Base-by-base conservation (phyloP, 352 stramenopile species). In the Elongisporangium anandrum region DNA sequence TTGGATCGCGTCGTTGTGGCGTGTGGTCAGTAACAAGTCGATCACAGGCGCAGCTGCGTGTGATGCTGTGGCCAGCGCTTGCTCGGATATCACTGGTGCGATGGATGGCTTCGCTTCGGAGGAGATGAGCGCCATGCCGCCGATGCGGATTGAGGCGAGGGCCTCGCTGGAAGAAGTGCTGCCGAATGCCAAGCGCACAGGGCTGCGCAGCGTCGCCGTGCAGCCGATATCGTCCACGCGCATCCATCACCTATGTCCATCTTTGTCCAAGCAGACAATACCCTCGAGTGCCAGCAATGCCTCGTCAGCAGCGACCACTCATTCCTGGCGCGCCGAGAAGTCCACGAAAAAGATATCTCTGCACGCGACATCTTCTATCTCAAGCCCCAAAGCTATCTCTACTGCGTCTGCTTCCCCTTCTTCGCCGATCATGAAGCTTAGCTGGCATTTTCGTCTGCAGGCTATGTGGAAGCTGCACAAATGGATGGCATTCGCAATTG, bases 161-260 rank as follows among this genome's bases (percentile, higher is more conserved):
- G 13, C 13, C 29, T 41, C 9, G 29, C 5, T 15, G 29, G 29
- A 41, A 2, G 29, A 41, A 8, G 29, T 8, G 29, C 4, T 8
- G 13, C 29, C 29, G 29, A 41, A 1, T 12, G n/a, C 22, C 21
- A 63, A 63, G n/a, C 41, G 65, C 63, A 60, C 65, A 57, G 58
- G 54, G 54, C 73, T 81, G 60, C 76, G 73, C 29, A 83, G 73
- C n/a, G 73, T 85, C 55, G 69, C 68, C 17, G 76, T 85, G 29
- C 76, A 83, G 60, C 66, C 66, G 24, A 59, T 59, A 8, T 60
- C 66, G 13, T 76, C 69, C 56, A 81, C 70, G 61, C 69, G 61
- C 55, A 74, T 86, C 52, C 73, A 71, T 17, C 76, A 61, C 55
- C 64, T 83, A 41, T 15, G 9, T 41, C 29, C 29, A 41, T 15